Evolutionary conservation across 2,329 filamentous ascomycete species (phyloP).

Genomic region (Colletotrichum paranaense): DNA sequence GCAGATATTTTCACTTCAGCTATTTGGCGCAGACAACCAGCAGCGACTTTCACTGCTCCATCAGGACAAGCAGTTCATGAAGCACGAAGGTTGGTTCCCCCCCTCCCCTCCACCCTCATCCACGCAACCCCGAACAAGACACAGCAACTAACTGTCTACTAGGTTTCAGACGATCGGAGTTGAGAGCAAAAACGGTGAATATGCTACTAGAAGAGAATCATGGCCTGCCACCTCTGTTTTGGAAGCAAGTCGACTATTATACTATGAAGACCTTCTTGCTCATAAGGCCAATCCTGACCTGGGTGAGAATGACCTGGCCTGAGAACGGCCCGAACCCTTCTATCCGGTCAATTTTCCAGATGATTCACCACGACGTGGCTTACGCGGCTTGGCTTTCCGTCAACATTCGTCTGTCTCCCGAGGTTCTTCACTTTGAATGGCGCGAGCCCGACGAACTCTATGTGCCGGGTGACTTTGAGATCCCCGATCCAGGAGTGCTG

Average conservation of each 20-base stretch:
- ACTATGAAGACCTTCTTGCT: conserved; percentile 38
- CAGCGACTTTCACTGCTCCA: conserved; percentile 39
- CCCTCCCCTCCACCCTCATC: background rate
- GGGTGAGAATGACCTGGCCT: conserved; percentile 29
- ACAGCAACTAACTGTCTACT: conserved; percentile 1
- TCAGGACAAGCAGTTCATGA: conserved; percentile 40
- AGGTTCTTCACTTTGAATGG: conserved; percentile 42
- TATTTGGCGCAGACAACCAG: conserved; percentile 45
- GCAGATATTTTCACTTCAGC: conserved; percentile 42
- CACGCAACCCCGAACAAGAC: too few species aligned
- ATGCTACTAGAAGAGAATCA: conserved; percentile 38
- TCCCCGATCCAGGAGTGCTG: conserved; percentile 22
- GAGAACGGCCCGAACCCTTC: background rate
- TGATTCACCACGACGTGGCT: conserved; percentile 44
- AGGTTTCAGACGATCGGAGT: conserved; percentile 45
- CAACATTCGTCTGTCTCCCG: conserved; percentile 39
- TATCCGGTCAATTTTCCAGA: conserved; percentile 16
- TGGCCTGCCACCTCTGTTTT: conserved; percentile 42
- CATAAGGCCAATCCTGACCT: conserved; percentile 41
- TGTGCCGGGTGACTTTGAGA: conserved; percentile 38
- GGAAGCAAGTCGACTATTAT: conserved; percentile 44
- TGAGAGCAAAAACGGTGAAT: conserved; percentile 41
- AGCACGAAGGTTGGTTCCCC: conserved; percentile 42
- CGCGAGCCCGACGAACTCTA: conserved; percentile 42
- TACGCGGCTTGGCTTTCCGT: conserved; percentile 46